Evolutionary conservation across 1,284 basidiomycete genomes (phyloP).

Genomic region (Ustilago vetiveriae): DNA sequence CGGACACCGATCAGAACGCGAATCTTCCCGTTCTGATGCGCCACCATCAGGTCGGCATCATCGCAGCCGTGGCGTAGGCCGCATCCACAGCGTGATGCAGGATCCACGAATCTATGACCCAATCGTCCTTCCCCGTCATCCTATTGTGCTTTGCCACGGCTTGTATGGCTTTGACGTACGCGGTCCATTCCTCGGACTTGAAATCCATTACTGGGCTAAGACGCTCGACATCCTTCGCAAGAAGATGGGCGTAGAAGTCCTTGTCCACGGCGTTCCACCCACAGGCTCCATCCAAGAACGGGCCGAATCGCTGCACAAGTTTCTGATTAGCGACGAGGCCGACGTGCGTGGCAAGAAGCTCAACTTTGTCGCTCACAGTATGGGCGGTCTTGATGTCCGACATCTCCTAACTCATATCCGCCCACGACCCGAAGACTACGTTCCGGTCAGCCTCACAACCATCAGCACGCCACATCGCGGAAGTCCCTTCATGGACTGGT

Average conservation of each 20-base stretch:
- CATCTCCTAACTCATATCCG: slow-evolving; percentile 87
- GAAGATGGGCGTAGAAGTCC: slow-evolving; percentile 87
- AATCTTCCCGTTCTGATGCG: slow-evolving; percentile 5
- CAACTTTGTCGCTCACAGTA: slow-evolving; percentile 95
- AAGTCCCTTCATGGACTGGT: slow-evolving; percentile 99
- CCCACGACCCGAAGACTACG: slow-evolving; percentile 77
- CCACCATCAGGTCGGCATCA: slow-evolving; percentile 1
- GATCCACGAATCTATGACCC: slow-evolving; percentile 68
- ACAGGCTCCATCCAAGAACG: slow-evolving; percentile 90
- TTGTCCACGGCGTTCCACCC: slow-evolving; percentile 93
- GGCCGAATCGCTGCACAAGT: slow-evolving; percentile 79
- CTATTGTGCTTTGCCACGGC: slow-evolving; percentile 88
- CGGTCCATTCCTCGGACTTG: slow-evolving; percentile 75
- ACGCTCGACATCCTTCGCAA: slow-evolving; percentile 83
- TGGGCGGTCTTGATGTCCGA: slow-evolving; percentile 74
- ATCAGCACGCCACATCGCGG: slow-evolving; percentile 94
- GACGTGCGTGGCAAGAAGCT: slow-evolving; percentile 74
- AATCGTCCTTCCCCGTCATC: slow-evolving; percentile 80
- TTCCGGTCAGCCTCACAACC: slow-evolving; percentile 85
- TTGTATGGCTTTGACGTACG: slow-evolving; percentile 93
- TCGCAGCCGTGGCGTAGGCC: slow-evolving; percentile 20
- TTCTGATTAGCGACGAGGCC: slow-evolving; percentile 75
- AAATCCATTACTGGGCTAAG: slow-evolving; percentile 95
- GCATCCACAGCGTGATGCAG: slow-evolving; percentile 53
- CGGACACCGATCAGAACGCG: slow-evolving; percentile 20